Evolutionary conservation across 1,284 basidiomycete species (phyloP).

Genomic region (Pascua guehoae): DNA sequence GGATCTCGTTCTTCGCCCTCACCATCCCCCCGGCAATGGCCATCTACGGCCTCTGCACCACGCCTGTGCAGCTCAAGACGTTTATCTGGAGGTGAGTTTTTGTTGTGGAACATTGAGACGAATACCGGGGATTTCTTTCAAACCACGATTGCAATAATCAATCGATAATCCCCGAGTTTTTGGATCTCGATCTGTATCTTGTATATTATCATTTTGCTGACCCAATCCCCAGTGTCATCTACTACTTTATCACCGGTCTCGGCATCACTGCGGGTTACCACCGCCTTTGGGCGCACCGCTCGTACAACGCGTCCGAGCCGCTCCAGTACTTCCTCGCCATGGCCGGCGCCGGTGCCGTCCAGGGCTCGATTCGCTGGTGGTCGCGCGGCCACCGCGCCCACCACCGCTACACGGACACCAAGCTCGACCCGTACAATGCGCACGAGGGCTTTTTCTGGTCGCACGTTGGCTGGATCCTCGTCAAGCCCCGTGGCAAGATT

Average conservation of each 20-base stretch:
- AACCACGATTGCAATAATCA: not conserved
- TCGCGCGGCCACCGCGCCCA: conserved; percentile 88
- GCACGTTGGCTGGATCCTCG: conserved; percentile 88
- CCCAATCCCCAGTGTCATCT: conserved; percentile 54
- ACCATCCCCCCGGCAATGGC: conserved; percentile 68
- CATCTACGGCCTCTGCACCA: conserved; percentile 63
- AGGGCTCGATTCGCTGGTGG: conserved; percentile 95
- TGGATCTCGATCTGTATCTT: not conserved
- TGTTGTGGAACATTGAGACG: not conserved
- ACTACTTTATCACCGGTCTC: conserved; percentile 82
- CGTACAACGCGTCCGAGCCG: conserved; percentile 79
- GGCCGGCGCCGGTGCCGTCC: conserved; percentile 77
- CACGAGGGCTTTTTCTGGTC: conserved; percentile 71
- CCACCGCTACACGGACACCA: conserved; percentile 92
- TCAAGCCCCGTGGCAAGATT: conserved; percentile 82
- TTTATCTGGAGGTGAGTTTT: conserved; percentile 57
- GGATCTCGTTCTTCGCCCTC: conserved; percentile 68
- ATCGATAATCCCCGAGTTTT: not conserved
- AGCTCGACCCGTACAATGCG: conserved; percentile 89
- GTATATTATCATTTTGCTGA: conserved; percentile 2
- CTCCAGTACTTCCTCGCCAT: conserved; percentile 74
- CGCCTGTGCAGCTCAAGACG: conserved; percentile 64
- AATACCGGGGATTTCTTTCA: not conserved
- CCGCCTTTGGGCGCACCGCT: conserved; percentile 85
- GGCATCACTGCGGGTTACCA: conserved; percentile 74